These are phyloP conservation scores for Nyssa sinensis DNA, from an alignment of 148 eudicot genomes.

Conservation along the genomic window DNA sequence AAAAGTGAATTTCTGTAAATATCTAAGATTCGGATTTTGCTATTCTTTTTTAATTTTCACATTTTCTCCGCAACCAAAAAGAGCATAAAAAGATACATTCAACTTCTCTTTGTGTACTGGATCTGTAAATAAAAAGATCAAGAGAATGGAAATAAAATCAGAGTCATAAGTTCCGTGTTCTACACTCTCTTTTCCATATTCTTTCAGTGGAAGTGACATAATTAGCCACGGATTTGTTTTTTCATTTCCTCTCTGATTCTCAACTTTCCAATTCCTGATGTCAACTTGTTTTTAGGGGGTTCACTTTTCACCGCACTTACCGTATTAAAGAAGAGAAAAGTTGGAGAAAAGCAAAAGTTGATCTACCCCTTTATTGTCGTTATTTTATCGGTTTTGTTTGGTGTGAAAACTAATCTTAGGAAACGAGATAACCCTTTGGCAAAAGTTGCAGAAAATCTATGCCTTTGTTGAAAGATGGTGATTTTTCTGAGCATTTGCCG, in stretches of 20 bases:
- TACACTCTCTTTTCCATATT: conserved; percentile 17
- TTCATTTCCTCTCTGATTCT: conserved; percentile 11
- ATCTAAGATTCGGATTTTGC: background rate
- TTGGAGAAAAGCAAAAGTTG: conserved; percentile 26
- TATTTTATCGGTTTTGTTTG: conserved; percentile 10
- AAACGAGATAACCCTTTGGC: conserved; percentile 7
- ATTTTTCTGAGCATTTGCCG: background rate
- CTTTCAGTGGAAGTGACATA: conserved; percentile 9
- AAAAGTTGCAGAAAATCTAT: conserved; percentile 1
- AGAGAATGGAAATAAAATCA: background rate
- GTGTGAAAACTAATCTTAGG: conserved; percentile 20
- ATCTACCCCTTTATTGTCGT: conserved; percentile 14
- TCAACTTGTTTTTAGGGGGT: conserved; percentile 29
- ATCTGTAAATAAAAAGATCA: conserved; percentile 16
- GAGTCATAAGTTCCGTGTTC: background rate
- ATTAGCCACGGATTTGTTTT: conserved; percentile 11
- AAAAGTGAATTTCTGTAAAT: background rate
- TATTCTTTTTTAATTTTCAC: background rate
- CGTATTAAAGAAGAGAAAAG: conserved; percentile 6
- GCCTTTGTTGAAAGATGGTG: background rate
- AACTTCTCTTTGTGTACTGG: conserved; percentile 5
- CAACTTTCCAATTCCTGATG: conserved; percentile 12
- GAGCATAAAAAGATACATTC: conserved; percentile 1
- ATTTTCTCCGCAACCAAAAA: conserved; percentile 9
- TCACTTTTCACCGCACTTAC: conserved; percentile 37